Percentiles rank a stretch among this genome's conserved stretches.
phyloP scores from a whole-genome alignment of 2,329 filamentous ascomycete species.

The Biscogniauxia marginata region DNA sequence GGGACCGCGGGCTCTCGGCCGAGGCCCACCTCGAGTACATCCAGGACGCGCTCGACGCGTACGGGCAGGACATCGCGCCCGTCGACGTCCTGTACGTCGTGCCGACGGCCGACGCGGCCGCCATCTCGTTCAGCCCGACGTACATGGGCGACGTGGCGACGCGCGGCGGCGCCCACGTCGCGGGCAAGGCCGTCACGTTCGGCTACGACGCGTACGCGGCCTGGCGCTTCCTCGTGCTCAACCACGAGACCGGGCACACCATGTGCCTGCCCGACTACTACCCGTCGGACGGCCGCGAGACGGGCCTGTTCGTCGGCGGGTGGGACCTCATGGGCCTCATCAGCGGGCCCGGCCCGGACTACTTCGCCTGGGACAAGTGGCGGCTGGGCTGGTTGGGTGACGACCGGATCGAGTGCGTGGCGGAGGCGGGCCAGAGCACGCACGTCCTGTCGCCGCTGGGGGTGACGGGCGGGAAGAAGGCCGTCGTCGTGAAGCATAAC shows the following conservation, averaged over 20 bases:
- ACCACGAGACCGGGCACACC: slow-evolving; percentile 39
- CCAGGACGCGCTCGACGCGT: slow-evolving; percentile 31
- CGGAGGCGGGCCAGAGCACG: slow-evolving; percentile 21
- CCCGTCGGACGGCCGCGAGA: slow-evolving; percentile 27
- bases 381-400: slow-evolving; percentile 37
- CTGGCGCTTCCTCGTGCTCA: slow-evolving; percentile 36
- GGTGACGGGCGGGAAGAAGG: slow-evolving; percentile 21
- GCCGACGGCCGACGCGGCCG: slow-evolving; percentile 25
- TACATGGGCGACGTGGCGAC: slow-evolving; percentile 25
- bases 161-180: slow-evolving; percentile 21
- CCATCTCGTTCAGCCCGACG: slow-evolving; percentile 29
- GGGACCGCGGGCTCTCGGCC: slow-evolving; percentile 26
- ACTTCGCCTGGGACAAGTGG: slow-evolving; percentile 41
- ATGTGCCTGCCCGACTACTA: slow-evolving; percentile 40
- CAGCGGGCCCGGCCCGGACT: slow-evolving; percentile 34
- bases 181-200: slow-evolving; percentile 33
- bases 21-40: slow-evolving; percentile 29
- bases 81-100: slow-evolving; percentile 32
- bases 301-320: slow-evolving; percentile 34
- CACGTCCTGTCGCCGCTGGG: slow-evolving; percentile 29
- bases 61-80: slow-evolving; percentile 15
- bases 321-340: slow-evolving; percentile 39
- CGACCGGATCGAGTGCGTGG: slow-evolving; percentile 33
- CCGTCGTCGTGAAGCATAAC: slow-evolving; percentile 29
- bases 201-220: slow-evolving; percentile 31